These are phyloP conservation scores for Saccharomyces hybrid DNA, from an alignment of 1,139 yeast species.

Conservation along the genomic window DNA sequence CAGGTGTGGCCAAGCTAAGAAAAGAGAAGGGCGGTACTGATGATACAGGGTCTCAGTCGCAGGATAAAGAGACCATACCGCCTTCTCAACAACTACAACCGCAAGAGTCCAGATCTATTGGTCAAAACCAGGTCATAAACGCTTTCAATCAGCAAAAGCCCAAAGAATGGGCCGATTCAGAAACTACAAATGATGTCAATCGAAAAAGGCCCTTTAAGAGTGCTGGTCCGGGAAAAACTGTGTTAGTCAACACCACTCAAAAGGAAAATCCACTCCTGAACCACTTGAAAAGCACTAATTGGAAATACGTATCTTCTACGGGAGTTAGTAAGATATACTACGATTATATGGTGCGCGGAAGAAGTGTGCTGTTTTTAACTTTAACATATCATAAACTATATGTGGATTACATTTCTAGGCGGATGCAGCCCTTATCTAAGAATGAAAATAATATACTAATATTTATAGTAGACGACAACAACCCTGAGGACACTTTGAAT, in stretches of 20 bases:
- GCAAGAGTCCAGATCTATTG: background rate
- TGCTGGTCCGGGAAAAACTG: conserved; percentile 21
- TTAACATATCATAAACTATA: conserved; percentile 78
- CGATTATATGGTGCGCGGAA: conserved; percentile 57
- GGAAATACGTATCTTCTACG: conserved; percentile 38
- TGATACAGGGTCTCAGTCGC: background rate
- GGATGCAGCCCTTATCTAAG: conserved; percentile 53
- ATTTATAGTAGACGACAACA: conserved; percentile 71
- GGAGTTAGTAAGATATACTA: conserved; percentile 43
- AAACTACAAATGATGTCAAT: conserved; percentile 1
- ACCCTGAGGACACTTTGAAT: conserved; percentile 59
- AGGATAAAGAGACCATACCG: background rate
- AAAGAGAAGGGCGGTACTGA: conserved; percentile 16
- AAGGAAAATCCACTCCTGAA: conserved; percentile 54
- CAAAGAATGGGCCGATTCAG: background rate
- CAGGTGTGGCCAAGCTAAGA: conserved; percentile 49
- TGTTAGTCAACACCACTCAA: conserved; percentile 48
- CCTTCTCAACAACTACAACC: background rate
- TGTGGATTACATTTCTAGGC: conserved; percentile 75
- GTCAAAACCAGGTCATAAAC: conserved; percentile 14
- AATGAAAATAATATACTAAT: conserved; percentile 54
- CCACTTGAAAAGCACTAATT: conserved; percentile 42
- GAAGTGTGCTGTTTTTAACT: conserved; percentile 67
- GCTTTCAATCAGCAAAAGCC: conserved; percentile 22
- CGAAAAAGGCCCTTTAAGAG: conserved; percentile 9